Percentiles rank a stretch among this genome's conserved stretches.
Conservation (phyloP, 108 stramenopile genomes). For the Nannochloropsis oceanica region DNA sequence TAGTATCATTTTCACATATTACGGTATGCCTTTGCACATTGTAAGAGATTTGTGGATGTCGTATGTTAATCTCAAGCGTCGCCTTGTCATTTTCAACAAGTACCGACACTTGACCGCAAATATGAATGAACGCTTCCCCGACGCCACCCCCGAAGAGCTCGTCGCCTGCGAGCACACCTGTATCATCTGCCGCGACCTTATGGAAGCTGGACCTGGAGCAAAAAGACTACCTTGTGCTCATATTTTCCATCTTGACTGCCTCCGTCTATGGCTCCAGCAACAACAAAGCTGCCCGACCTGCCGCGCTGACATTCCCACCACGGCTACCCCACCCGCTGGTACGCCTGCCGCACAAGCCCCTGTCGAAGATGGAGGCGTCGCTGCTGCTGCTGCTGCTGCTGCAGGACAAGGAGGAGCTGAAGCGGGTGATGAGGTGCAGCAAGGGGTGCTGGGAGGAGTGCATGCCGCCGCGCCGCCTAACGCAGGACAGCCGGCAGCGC, state of each 20-base stretch:
- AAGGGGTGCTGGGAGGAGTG: not conserved
- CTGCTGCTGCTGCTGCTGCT: not conserved
- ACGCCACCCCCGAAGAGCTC: constrained; percentile 65
- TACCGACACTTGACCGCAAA: constrained; percentile 73
- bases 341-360: not conserved
- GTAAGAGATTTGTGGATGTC: constrained; percentile 76
- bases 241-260: constrained; percentile 65
- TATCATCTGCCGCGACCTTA: constrained; percentile 93
- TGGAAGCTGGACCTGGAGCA: constrained; percentile 46
- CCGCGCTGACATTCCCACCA: constrained; percentile 68
- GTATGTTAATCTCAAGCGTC: constrained; percentile 52
- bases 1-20: constrained; percentile 75
- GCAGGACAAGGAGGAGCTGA: not conserved
- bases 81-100: constrained; percentile 1
- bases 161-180: constrained; percentile 65
- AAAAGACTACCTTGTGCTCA: constrained; percentile 86
- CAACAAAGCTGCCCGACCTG: constrained; percentile 94
- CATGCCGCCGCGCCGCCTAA: not conserved
- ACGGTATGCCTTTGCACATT: constrained; percentile 88
- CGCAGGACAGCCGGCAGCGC: too few relatives aligned
- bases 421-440: not conserved
- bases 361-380: not conserved
- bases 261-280: constrained; percentile 92
- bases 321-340: not conserved
- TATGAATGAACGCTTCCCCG: constrained; percentile 78